Conservation (phyloP, 345 rosid genomes). For the Brassica juncea region DNA sequence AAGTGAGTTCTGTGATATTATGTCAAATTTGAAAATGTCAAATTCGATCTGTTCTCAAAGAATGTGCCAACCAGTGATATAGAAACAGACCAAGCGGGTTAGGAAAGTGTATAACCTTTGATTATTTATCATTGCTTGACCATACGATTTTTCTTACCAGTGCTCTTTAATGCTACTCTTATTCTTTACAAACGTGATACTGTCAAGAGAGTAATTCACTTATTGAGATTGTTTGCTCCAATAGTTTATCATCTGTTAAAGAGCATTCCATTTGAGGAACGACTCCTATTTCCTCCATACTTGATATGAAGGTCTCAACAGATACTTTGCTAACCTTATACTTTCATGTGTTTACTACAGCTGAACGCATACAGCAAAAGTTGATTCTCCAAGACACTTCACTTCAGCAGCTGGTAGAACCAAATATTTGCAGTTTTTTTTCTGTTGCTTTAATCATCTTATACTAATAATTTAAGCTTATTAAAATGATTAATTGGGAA, state of each 20-base stretch:
- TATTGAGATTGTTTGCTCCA: not conserved
- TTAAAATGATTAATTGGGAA: not conserved
- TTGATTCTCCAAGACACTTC: not conserved
- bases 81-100: not conserved
- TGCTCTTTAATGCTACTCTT: not conserved
- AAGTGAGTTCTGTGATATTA: not conserved
- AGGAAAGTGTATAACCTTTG: not conserved
- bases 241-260: not conserved
- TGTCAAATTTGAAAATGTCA: not conserved
- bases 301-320: not conserved
- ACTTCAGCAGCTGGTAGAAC: slow-evolving; percentile 2
- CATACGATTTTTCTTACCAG: not conserved
- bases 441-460: not conserved
- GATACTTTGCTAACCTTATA: not conserved
- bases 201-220: not conserved
- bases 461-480: not conserved
- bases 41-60: not conserved
- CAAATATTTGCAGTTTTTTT: not conserved
- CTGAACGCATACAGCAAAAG: not conserved
- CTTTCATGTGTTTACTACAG: not conserved
- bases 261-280: not conserved
- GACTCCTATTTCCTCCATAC: not conserved
- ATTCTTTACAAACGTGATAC: not conserved
- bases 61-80: not conserved
- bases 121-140: slow-evolving; percentile 1